phyloP scores from a whole-genome alignment of 1,284 basidiomycete species.

The Cronartium ribicola region DNA sequence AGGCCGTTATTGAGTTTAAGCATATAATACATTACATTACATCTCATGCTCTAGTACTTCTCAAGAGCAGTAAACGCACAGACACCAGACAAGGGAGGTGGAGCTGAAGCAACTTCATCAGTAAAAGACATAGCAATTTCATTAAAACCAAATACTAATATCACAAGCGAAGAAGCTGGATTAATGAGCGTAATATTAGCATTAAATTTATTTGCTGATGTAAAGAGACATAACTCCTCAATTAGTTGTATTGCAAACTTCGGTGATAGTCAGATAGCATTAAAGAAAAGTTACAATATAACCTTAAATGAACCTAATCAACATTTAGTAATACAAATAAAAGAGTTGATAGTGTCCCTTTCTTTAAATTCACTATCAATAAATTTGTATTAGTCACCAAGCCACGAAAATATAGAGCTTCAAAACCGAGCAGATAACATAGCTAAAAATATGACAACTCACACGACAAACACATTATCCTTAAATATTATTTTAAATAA shows the following conservation, averaged over 20 bases:
- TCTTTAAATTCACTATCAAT: neutral
- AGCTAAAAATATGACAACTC: neutral
- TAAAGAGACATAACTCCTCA: neutral
- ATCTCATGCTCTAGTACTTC: too few species aligned
- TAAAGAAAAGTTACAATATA: neutral
- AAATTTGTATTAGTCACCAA: constrained; percentile 9
- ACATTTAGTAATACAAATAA: neutral
- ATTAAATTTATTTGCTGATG: neutral
- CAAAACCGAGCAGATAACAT: constrained; percentile 18
- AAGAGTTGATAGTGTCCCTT: neutral
- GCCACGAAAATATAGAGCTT: neutral
- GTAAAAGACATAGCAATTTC: neutral
- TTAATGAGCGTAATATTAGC: neutral
- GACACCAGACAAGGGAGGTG: too few species aligned
- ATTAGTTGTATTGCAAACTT: neutral
- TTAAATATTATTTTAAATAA: neutral
- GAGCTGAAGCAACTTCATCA: constrained; percentile 3
- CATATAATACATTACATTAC: too few species aligned
- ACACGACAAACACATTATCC: neutral
- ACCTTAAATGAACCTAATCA: neutral
- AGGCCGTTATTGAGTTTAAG: too few species aligned
- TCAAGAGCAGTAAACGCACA: too few species aligned
- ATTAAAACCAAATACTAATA: too few species aligned
- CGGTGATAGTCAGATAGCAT: constrained; percentile 7
- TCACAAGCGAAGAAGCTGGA: neutral